Conservation (phyloP, 805 yeast genomes). For the Jamesozyma rosinii region DNA sequence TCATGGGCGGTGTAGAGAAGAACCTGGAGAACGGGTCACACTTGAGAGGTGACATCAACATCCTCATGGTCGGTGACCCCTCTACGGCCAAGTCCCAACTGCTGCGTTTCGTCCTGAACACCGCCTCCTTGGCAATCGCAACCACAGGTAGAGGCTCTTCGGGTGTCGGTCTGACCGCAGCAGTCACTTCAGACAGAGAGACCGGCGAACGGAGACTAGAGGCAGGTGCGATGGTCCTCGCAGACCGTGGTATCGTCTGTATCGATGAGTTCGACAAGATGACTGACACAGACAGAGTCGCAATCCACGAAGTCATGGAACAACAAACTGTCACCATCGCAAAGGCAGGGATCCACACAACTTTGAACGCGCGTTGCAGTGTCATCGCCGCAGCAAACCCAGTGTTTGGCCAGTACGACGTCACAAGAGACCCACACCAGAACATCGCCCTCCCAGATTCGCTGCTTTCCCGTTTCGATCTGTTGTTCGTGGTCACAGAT, state of each 20-base stretch:
- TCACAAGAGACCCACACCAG: slow-evolving; percentile 90
- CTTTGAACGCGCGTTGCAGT: slow-evolving; percentile 91
- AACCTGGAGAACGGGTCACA: slow-evolving; percentile 92
- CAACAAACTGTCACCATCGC: slow-evolving; percentile 98
- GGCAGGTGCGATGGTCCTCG: slow-evolving; percentile 99
- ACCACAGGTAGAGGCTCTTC: slow-evolving; percentile 99
- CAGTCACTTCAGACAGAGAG: slow-evolving; percentile 91
- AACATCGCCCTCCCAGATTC: slow-evolving; percentile 97
- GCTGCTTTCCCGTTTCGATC: slow-evolving; percentile 89
- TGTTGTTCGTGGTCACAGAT: slow-evolving; percentile 90
- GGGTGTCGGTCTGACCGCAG: slow-evolving; percentile 98
- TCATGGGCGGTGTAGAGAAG: slow-evolving; percentile 90
- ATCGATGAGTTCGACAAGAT: slow-evolving; percentile 98
- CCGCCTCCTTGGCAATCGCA: slow-evolving; percentile 92
- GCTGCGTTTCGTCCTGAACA: slow-evolving; percentile 84
- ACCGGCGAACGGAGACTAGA: slow-evolving; percentile 94
- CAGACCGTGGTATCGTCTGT: slow-evolving; percentile 95
- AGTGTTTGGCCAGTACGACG: slow-evolving; percentile 91
- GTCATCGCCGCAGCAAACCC: slow-evolving; percentile 98
- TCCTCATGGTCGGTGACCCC: slow-evolving; percentile 97
- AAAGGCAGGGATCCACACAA: slow-evolving; percentile 95
- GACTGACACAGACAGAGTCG: slow-evolving; percentile 94
- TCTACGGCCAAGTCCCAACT: slow-evolving; percentile 97
- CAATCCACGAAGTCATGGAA: slow-evolving; percentile 99
- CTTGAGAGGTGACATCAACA: slow-evolving; percentile 93